Evolutionary conservation across 106 monocot species (phyloP), one percentile per base, ranked within the genome.

Genomic region (Allium fistulosum): DNA sequence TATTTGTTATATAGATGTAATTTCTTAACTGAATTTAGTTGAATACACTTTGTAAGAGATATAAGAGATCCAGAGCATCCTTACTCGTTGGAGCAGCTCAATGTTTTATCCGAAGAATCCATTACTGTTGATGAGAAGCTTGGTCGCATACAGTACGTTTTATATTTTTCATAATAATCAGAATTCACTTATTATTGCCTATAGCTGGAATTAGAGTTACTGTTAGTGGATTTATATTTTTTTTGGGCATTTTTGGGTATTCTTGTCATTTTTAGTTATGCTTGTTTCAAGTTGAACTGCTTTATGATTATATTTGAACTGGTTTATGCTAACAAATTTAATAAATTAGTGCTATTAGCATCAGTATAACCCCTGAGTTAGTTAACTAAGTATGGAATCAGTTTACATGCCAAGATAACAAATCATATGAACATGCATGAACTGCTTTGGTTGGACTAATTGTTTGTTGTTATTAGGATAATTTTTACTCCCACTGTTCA

Each of bases 21-120:
- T 68, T 48, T 53, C 51, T 52, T 65, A 75, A 50, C 60, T 67
- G 62, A 62, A 75, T 72, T 71, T 7, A 15, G 17, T 63, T 72
- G 16, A 27, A 55, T 71, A 90, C 63, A 93, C 79, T 82, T 69
- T 6, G 83, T 93, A 57, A 80, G 92, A 80, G 88, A 93, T 66
- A 93, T 93, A 56, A 85, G 83, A 79, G 92, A 93, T 77, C 92
- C 81, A 57, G 92, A 93, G 74, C 92, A 88, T 48, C 88, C 92
- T 11, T 93, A 88, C 81, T 93, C 92, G 48, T 71, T 93, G 68
- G 92, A 93, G 72, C 92, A 93, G 85, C 92, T 88, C 67, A 88
- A 81, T 62, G 83, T 93, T 17, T 80, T 88, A 12, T 88, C 88
- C 1, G 83, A 93, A 72, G 88, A 93, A 48, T 88, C 92, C 27